Base-by-base conservation (phyloP, 1,139 yeast genomes). In the Candida gigantensis region DNA sequence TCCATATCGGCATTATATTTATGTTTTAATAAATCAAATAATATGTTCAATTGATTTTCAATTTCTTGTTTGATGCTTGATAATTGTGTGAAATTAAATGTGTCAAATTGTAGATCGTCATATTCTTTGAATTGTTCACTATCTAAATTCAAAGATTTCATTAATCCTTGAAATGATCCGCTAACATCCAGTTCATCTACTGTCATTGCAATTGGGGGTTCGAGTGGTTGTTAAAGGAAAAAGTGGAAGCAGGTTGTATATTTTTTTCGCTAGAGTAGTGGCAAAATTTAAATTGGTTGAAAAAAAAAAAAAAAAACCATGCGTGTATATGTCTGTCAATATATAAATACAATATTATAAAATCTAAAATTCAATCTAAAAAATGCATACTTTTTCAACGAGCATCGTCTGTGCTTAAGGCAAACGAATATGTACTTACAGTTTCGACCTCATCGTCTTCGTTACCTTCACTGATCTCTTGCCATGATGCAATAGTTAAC, bases 401-500 rank as follows among this genome's bases (percentile, higher is more conserved):
- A 24, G 17, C 28, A 2, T 30, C 41, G 34, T 52, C 56, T 3
- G 56, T 50, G 46, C 74, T 68, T 14, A 65, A 51, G 5, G 77
- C 74, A 52, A 68, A 69, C 2, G 76, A 71, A 42, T 65, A 67
- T 12, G 70, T 65, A 45, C 73, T 66, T 6, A 67, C 66, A 13
- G 60, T 60, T 35, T 71, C 77, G 25, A 71, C 71, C 28, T 70
- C 77, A 46, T 80, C 85, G 32, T 60, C 69, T 29, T 79, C 85
- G 39, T 79, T 84, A 20, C 77, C 76, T 47, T 81, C 86, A 39
- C 80, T 70, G 42, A 84, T 77, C 49, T 85, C 94, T 35, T 69
- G 68, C 87, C 88, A 83, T 19, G 84, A 81, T 0, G 94, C 89
- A 37, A 74, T 70, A 2, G 92, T 79, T 49, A 88, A 71, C 30